Conservation (phyloP, 139 green algal genomes). For the Chlorella sp. region DNA sequence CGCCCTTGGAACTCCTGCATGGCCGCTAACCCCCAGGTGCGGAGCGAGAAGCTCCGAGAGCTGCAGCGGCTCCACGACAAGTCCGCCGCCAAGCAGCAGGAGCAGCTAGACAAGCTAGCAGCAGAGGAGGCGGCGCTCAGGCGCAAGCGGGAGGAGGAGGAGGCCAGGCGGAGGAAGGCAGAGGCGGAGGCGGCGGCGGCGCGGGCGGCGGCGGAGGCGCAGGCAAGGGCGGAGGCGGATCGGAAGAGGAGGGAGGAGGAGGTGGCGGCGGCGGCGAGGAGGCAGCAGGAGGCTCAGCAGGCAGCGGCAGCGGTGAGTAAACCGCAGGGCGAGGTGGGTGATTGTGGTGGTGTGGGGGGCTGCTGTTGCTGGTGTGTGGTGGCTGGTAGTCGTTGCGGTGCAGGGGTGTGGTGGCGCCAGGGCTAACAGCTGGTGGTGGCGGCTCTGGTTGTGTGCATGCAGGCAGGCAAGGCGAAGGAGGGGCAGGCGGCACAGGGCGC, state of each 20-base stretch:
- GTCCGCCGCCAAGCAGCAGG: not conserved
- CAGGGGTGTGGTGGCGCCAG: too few species aligned
- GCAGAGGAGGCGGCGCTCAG: not conserved
- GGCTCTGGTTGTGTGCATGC: too few species aligned
- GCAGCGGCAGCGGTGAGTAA: not conserved
- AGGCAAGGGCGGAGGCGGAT: not conserved
- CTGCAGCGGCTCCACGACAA: not conserved
- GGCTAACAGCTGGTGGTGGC: too few species aligned
- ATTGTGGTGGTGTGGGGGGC: not conserved
- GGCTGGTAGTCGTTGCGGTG: too few species aligned
- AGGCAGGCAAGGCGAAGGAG: too few species aligned
- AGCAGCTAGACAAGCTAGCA: too few species aligned
- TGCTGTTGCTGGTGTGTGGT: not conserved
- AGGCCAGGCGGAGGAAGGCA: not conserved
- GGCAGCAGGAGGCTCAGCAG: not conserved
- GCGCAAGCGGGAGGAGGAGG: not conserved
- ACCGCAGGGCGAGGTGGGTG: not conserved
- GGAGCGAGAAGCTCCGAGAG: not conserved
- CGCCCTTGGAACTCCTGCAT: not conserved
- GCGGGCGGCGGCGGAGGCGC: not conserved
- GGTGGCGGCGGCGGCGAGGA: too few species aligned
- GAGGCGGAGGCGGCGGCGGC: not conserved
- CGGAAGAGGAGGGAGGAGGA: not conserved
- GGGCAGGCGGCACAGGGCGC: too few species aligned
- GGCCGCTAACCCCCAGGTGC: not conserved